phyloP scores from a whole-genome alignment of 108 stramenopile genomes.

The Fistulifera pelliculosa region DNA sequence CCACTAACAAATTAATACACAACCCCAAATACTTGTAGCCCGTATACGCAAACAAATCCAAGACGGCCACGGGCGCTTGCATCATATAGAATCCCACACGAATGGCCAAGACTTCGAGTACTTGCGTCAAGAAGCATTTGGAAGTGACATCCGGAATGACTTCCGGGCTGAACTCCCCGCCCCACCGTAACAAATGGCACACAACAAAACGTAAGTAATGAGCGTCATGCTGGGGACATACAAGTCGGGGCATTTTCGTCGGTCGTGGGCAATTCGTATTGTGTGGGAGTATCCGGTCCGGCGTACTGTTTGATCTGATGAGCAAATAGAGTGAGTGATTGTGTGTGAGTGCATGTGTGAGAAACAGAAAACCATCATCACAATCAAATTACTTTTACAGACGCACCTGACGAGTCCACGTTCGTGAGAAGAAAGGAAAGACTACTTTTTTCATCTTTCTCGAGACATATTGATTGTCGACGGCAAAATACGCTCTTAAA shows the following conservation, averaged over 20 bases:
- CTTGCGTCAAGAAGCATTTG: constrained; percentile 81
- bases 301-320: constrained; percentile 4
- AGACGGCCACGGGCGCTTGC: constrained; percentile 27
- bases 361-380: background rate
- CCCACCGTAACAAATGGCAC: constrained; percentile 86
- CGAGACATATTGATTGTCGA: constrained; percentile 91
- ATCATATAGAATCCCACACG: constrained; percentile 80
- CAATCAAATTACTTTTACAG: background rate
- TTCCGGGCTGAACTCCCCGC: constrained; percentile 86
- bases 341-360: background rate
- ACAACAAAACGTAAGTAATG: constrained; percentile 90
- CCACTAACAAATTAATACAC: constrained; percentile 67
- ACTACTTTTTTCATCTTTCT: constrained; percentile 80
- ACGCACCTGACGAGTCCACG: constrained; percentile 73
- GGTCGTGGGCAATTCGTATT: constrained; percentile 66
- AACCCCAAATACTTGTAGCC: constrained; percentile 90
- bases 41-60: constrained; percentile 74
- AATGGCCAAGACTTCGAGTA: constrained; percentile 83
- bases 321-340: background rate
- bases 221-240: constrained; percentile 95
- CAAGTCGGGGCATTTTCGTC: constrained; percentile 97
- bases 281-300: constrained; percentile 7
- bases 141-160: constrained; percentile 83
- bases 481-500: constrained; percentile 87
- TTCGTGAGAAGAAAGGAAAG: constrained; percentile 72